Conservation (phyloP, 352 stramenopile species). For the Pythium monospermum region DNA sequence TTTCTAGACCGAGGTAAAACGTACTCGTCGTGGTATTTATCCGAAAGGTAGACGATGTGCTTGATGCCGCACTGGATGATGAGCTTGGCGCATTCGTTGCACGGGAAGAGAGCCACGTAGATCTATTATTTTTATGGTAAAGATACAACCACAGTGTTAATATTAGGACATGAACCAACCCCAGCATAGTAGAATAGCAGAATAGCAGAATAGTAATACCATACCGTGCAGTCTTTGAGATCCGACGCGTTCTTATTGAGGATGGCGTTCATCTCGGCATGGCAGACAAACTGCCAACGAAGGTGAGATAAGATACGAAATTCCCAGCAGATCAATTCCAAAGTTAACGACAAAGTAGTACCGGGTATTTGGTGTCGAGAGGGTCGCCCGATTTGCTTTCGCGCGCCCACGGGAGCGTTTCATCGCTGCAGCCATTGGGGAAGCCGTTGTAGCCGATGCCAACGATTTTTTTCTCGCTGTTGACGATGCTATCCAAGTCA, state of each 20-base stretch:
- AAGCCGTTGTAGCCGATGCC: slow-evolving; percentile 99
- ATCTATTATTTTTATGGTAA: too few species aligned
- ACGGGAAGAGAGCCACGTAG: slow-evolving; percentile 98
- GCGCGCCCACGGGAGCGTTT: slow-evolving; percentile 93
- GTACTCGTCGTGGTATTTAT: slow-evolving; percentile 92
- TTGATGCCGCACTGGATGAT: slow-evolving; percentile 97
- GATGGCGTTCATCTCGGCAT: slow-evolving; percentile 99
- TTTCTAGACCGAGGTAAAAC: slow-evolving; percentile 14
- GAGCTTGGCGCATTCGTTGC: slow-evolving; percentile 98
- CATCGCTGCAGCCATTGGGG: slow-evolving; percentile 93
- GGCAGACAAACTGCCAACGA: slow-evolving; percentile 92
- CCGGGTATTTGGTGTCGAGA: slow-evolving; percentile 95
- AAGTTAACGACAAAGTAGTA: slow-evolving; percentile 26
- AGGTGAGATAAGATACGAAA: slow-evolving; percentile 1
- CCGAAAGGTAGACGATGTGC: slow-evolving; percentile 94
- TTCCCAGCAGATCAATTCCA: too few species aligned
- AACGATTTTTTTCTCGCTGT: slow-evolving; percentile 94
- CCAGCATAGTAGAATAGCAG: too few species aligned
- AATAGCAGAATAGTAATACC: too few species aligned
- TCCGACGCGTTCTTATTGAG: slow-evolving; percentile 97
- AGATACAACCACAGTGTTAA: too few species aligned
- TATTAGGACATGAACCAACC: too few species aligned
- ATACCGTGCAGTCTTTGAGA: slow-evolving; percentile 88
- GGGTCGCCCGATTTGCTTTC: slow-evolving; percentile 49
- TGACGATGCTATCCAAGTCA: slow-evolving; percentile 87